Base-by-base conservation (phyloP, 2,329 filamentous ascomycete species). In the Clonostachys chloroleuca region DNA sequence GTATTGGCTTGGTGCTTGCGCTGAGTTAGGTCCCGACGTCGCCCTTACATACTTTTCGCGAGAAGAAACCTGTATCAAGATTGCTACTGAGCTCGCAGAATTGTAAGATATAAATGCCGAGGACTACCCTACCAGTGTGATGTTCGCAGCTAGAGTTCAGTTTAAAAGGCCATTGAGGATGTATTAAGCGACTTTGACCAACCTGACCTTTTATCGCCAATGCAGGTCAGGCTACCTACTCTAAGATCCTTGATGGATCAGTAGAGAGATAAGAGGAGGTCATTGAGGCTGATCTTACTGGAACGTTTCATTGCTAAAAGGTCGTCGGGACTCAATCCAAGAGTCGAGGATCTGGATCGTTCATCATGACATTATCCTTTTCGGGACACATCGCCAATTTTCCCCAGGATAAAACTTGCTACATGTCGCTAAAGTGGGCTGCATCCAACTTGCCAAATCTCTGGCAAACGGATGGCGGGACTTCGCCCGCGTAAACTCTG, bases 161-260 rank as follows among this genome's bases (percentile, higher is more conserved):
- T 78, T 49, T 63, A 76, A 46, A 40, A 36, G 12, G 46, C 49
- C 37, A 66, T 80, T 47, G 65, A 69, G 49, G 80, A 88, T 16
- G 81, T 89, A 56, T 76, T 84, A 60, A 69, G 72, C 55, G 86
- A 89, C 58, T 89, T 89, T 56, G 81, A 81, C 54, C 79, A 80
- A 35, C 77, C 88, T 37, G 84, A 88, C 54, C 76, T 84, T 86
- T 89, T 59, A 76, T 89, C 48, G 84, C 84, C 54, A 88, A 89
- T 44, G 49, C 43, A 17, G 86, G 86, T 49, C 78, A 80, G 51
- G 87, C 85, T 10, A 83, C 84, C 54, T 75, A 84, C 68, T 71
- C 69, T 47, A 84, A 84, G 48, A 75, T 87, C 59, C 72, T 88
- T 45, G 85, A 88, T 51, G 81, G 80, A 54, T 73, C 77, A 43